Percentiles rank a stretch among this genome's conserved stretches.
These are phyloP conservation scores for Lodderomyces parapsilosis DNA, from an alignment of 1,139 yeast genomes.

Conservation along the genomic window DNA sequence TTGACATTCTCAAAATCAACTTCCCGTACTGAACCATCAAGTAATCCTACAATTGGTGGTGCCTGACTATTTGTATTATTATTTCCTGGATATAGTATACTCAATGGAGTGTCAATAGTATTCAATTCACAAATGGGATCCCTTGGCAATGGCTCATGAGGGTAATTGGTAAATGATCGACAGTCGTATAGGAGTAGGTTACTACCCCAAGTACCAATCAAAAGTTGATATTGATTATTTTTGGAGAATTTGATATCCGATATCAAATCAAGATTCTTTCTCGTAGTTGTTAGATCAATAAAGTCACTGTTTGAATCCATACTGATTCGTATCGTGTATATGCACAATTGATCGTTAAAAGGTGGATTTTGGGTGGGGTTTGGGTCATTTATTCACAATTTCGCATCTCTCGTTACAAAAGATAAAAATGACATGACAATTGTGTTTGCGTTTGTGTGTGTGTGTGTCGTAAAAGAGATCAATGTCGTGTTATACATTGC, in stretches of 20 bases:
- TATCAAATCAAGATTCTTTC: slow-evolving; percentile 27
- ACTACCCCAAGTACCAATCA: slow-evolving; percentile 45
- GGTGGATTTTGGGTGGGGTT: not conserved
- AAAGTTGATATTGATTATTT: slow-evolving; percentile 24
- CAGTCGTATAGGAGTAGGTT: slow-evolving; percentile 36
- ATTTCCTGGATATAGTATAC: slow-evolving; percentile 13
- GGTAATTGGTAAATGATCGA: slow-evolving; percentile 9
- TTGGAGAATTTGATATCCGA: slow-evolving; percentile 35
- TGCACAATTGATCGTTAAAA: not conserved
- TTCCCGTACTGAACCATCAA: slow-evolving; percentile 41
- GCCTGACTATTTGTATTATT: slow-evolving; percentile 12
- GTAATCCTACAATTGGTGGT: slow-evolving; percentile 33
- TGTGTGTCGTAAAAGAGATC: no score
- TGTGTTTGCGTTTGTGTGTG: no score
- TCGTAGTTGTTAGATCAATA: slow-evolving; percentile 17
- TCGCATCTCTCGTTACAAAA: not conserved
- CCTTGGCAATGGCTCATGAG: slow-evolving; percentile 11
- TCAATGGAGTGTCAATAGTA: slow-evolving; percentile 13
- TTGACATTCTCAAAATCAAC: slow-evolving; percentile 44
- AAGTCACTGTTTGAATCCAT: slow-evolving; percentile 13
- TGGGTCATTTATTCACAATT: not conserved
- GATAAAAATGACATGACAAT: not conserved
- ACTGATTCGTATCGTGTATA: not conserved
- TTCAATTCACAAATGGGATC: slow-evolving; percentile 9
- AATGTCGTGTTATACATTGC: not conserved